Percentiles rank a stretch among this genome's conserved stretches.
phyloP scores from a whole-genome alignment of 306 rosid genomes.

The Malus orientalis region DNA sequence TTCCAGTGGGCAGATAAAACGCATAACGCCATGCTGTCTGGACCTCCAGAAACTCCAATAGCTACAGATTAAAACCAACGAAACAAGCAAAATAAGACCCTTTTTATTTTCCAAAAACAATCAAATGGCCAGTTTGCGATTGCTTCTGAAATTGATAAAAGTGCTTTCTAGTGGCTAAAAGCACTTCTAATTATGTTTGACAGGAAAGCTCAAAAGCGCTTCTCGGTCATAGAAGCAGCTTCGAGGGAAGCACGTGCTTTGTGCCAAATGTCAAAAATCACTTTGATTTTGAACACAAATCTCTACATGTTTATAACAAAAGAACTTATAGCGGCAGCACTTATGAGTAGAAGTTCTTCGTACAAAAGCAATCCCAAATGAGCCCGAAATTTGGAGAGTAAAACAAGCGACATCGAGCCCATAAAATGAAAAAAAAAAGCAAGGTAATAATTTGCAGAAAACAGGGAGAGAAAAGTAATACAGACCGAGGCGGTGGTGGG shows the following conservation, averaged over 20 bases:
- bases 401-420: neutral
- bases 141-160: too few species aligned
- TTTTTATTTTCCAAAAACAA: neutral
- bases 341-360: too few species aligned
- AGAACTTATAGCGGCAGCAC: too few species aligned
- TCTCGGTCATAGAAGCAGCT: too few species aligned
- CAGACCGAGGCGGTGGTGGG: constrained; percentile 73
- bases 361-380: too few species aligned
- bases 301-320: too few species aligned
- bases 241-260: too few species aligned
- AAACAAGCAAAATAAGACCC: neutral
- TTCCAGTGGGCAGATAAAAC: constrained; percentile 76
- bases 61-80: constrained; percentile 29
- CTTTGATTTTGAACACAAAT: too few species aligned
- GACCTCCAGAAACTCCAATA: constrained; percentile 98
- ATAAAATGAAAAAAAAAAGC: neutral
- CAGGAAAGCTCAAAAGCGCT: too few species aligned
- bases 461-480: neutral
- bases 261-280: too few species aligned
- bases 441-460: neutral
- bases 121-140: neutral
- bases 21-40: constrained; percentile 76
- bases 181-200: too few species aligned
- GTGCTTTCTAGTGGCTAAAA: too few species aligned
- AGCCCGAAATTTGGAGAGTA: neutral